A percentile compares a stretch with the other conserved stretches of the same genome.
Conservation (phyloP, 1,284 basidiomycete genomes). For the Pholiota adiposa region DNA sequence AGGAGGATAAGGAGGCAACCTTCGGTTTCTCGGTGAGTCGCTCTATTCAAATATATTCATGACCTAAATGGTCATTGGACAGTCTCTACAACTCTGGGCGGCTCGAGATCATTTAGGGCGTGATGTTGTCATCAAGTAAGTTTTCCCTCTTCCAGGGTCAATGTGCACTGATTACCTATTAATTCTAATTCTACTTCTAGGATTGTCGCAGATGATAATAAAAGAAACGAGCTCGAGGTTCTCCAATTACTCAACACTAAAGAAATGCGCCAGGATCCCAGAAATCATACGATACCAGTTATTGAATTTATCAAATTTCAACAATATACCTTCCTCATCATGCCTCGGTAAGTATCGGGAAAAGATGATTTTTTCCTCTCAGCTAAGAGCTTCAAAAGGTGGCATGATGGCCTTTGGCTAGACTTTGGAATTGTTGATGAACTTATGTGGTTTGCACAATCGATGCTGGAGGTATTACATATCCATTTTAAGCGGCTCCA, state of each 20-base stretch:
- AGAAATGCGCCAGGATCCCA: conserved; percentile 1
- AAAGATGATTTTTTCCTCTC: no score
- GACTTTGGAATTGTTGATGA: conserved; percentile 8
- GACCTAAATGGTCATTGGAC: no score
- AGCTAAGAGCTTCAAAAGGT: background rate
- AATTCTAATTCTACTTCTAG: background rate
- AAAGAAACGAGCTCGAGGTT: conserved; percentile 1
- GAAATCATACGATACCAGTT: conserved; percentile 16
- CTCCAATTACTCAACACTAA: conserved; percentile 4
- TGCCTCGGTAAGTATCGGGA: conserved; percentile 12
- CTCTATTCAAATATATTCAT: background rate
- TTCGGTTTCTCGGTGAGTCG: background rate
- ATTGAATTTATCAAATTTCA: conserved; percentile 11
- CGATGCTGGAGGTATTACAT: conserved; percentile 1
- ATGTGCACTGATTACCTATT: no score
- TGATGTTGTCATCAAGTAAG: conserved; percentile 13
- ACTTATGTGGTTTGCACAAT: background rate
- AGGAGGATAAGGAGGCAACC: background rate
- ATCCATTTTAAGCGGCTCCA: no score
- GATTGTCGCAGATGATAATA: conserved; percentile 1
- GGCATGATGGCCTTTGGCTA: conserved; percentile 4
- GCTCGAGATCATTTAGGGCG: conserved; percentile 3
- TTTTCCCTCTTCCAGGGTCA: no score
- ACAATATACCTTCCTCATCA: conserved; percentile 12
- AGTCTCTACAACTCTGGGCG: background rate